phyloP scores from a whole-genome alignment of 2,329 filamentous ascomycete genomes.

The Colletotrichum orchidophilum region DNA sequence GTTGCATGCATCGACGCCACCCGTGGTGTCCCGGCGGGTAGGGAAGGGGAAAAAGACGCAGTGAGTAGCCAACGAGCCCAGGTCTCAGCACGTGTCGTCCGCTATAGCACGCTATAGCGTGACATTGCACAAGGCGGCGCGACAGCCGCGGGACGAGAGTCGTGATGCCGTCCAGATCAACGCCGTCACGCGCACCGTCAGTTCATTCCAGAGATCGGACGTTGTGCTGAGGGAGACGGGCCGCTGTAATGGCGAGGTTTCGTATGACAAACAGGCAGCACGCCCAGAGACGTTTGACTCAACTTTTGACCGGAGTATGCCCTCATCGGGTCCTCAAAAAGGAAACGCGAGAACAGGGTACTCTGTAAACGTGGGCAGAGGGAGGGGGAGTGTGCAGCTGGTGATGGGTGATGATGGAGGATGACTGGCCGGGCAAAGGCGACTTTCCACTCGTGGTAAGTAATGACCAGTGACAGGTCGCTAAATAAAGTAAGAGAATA shows the following conservation, averaged over 20 bases:
- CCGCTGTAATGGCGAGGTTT: neutral
- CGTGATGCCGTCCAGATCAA: neutral
- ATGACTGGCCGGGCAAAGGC: neutral
- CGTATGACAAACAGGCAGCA: neutral
- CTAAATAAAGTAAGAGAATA: neutral
- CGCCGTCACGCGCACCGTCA: neutral
- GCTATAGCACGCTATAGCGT: neutral
- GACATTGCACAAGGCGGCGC: neutral
- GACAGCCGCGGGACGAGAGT: neutral
- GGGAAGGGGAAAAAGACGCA: neutral
- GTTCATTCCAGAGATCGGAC: slow-evolving; percentile 2
- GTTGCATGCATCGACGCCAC: slow-evolving; percentile 3
- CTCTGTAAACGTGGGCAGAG: slow-evolving; percentile 5
- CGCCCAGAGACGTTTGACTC: neutral
- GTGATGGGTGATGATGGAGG: neutral
- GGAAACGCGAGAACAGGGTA: neutral
- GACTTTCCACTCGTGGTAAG: neutral
- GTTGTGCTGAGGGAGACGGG: neutral
- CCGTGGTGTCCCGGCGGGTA: slow-evolving; percentile 4
- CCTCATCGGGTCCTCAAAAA: neutral
- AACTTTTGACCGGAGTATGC: neutral
- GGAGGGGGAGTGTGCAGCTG: slow-evolving; percentile 16
- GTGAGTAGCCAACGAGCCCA: neutral
- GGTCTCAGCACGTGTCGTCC: neutral
- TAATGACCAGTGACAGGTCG: neutral